These are phyloP conservation scores for Neonectria sp. DNA, from an alignment of 2,329 filamentous ascomycete species.

Conservation along the genomic window DNA sequence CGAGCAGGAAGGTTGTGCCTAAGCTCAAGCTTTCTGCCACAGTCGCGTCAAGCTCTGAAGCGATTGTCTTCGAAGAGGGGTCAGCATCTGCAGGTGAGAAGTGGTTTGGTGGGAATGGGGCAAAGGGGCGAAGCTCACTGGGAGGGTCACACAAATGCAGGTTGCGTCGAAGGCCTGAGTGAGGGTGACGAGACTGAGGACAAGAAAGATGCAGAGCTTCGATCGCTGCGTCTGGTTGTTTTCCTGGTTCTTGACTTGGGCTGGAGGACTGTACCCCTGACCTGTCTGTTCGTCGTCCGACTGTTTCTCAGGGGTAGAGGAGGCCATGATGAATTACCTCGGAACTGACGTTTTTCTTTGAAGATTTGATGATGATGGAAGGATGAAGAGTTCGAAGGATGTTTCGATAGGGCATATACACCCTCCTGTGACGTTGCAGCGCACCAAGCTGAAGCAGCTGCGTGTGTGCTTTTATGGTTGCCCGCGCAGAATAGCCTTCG, in stretches of 20 bases:
- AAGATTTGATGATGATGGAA: not conserved
- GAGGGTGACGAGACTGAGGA: constrained; percentile 42
- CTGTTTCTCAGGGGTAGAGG: not conserved
- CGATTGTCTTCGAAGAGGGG: constrained; percentile 35
- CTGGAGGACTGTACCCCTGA: not conserved
- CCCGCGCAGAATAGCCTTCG: not conserved
- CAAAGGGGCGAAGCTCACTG: constrained; percentile 31
- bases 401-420: not conserved
- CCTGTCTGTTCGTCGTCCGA: not conserved
- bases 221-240: not conserved
- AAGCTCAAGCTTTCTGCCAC: constrained; percentile 45
- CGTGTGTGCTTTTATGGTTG: not conserved
- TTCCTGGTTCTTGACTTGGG: not conserved
- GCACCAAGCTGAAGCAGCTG: not conserved
- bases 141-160: constrained; percentile 49
- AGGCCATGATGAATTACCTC: not conserved
- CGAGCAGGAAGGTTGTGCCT: constrained; percentile 78
- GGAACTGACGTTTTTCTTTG: not conserved
- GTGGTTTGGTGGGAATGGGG: not conserved
- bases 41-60: constrained; percentile 44
- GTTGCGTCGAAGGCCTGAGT: constrained; percentile 47
- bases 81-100: constrained; percentile 17
- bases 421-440: not conserved
- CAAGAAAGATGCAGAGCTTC: constrained; percentile 37
- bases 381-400: not conserved